These are phyloP conservation scores for Pulveroboletus sp. DNA, from an alignment of 768 basidiomycete genomes.

Conservation along the genomic window DNA sequence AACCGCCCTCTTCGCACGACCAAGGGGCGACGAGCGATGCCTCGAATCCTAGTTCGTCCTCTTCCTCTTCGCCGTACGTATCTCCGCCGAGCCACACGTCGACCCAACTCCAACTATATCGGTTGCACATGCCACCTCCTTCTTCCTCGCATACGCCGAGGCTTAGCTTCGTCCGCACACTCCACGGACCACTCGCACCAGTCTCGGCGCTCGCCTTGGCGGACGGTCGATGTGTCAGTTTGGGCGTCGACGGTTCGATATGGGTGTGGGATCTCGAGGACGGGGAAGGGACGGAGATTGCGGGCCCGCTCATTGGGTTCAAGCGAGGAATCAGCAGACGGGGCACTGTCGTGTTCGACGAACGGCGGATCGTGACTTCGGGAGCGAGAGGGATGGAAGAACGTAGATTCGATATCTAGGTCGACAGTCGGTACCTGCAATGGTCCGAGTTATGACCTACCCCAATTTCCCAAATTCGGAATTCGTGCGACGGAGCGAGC, in stretches of 20 bases:
- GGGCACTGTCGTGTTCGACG: slow-evolving; percentile 66
- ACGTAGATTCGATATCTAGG: slow-evolving; percentile 34
- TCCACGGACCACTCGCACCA: slow-evolving; percentile 67
- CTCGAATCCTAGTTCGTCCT: slow-evolving; percentile 21
- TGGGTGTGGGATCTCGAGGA: slow-evolving; percentile 88
- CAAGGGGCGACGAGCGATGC: slow-evolving; percentile 18
- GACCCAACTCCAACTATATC: slow-evolving; percentile 68
- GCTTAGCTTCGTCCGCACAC: slow-evolving; percentile 64
- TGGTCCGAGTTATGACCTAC: too few relatives aligned
- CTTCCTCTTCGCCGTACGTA: slow-evolving; percentile 27
- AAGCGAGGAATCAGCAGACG: slow-evolving; percentile 12
- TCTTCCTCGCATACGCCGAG: slow-evolving; percentile 55
- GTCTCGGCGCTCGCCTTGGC: slow-evolving; percentile 67
- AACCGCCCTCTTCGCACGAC: slow-evolving; percentile 10
- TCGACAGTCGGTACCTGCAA: too few relatives aligned
- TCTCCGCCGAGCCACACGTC: slow-evolving; percentile 42
- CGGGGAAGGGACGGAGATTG: slow-evolving; percentile 37
- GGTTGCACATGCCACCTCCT: slow-evolving; percentile 55
- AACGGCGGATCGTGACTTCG: slow-evolving; percentile 61
- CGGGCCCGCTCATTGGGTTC: slow-evolving; percentile 33
- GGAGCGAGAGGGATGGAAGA: slow-evolving; percentile 31
- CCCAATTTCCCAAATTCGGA: too few relatives aligned
- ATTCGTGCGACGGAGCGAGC: too few relatives aligned
- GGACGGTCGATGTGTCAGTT: slow-evolving; percentile 78
- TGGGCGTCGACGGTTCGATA: slow-evolving; percentile 66